Evolutionary conservation across 352 stramenopile genomes (phyloP).

Genomic region (Phytophthora sp.): DNA sequence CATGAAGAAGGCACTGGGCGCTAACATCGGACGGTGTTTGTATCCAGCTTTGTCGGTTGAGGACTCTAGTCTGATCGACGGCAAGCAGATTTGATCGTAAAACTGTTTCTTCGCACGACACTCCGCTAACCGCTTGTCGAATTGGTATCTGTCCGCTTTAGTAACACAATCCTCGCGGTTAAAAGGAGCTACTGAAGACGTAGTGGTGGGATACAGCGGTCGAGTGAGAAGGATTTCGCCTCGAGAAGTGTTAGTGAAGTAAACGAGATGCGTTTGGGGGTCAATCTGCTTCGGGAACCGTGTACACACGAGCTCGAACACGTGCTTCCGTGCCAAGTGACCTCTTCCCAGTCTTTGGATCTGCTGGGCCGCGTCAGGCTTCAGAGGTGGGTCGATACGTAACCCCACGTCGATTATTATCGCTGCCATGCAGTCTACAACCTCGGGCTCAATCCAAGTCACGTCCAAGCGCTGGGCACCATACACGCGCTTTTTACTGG

Average conservation of each 20-base stretch:
- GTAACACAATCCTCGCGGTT: constrained; percentile 49
- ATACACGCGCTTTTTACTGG: constrained; percentile 53
- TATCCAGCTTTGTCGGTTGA: constrained; percentile 1
- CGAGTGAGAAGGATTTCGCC: constrained; percentile 47
- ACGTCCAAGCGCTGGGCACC: constrained; percentile 55
- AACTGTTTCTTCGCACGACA: constrained; percentile 55
- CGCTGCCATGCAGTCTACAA: constrained; percentile 57
- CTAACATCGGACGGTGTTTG: constrained; percentile 33
- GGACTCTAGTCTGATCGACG: background rate
- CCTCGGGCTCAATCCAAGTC: constrained; percentile 65
- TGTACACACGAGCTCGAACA: constrained; percentile 40
- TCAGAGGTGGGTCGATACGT: constrained; percentile 35
- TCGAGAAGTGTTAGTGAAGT: constrained; percentile 58
- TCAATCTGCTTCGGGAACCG: constrained; percentile 55
- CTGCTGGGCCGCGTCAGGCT: constrained; percentile 55
- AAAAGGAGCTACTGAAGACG: constrained; percentile 44
- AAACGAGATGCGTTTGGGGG: constrained; percentile 52
- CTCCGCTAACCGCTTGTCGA: constrained; percentile 44
- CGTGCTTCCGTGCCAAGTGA: constrained; percentile 44
- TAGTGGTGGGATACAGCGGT: constrained; percentile 45
- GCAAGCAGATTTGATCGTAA: constrained; percentile 37
- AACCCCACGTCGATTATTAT: constrained; percentile 46
- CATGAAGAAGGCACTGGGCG: constrained; percentile 48
- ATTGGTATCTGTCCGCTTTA: constrained; percentile 54
- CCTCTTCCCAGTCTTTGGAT: constrained; percentile 65